Evolutionary conservation across 768 basidiomycete genomes (phyloP).

Genomic region (Amyloporia xantha): DNA sequence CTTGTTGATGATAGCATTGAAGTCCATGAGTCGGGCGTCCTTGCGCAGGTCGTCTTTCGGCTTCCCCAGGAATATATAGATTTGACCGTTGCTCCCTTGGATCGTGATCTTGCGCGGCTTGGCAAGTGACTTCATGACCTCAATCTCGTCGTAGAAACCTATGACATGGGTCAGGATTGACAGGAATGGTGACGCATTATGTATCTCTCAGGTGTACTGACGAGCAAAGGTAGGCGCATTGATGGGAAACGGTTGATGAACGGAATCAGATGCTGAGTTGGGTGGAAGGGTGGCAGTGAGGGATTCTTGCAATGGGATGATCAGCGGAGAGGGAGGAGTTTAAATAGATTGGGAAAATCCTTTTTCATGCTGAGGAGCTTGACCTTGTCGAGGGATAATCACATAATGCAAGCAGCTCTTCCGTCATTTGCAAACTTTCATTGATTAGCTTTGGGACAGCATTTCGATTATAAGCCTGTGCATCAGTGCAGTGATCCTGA

Average conservation of each 20-base stretch:
- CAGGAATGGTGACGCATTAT: no score
- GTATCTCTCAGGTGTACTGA: no score
- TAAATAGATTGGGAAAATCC: conserved; percentile 48
- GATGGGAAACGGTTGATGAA: conserved; percentile 75
- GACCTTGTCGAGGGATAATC: conserved; percentile 43
- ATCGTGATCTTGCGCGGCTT: conserved; percentile 89
- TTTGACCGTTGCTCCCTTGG: conserved; percentile 71
- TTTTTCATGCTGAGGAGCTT: conserved; percentile 42
- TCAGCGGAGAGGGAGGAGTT: conserved; percentile 54
- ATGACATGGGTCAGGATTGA: no score
- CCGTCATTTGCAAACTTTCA: conserved; percentile 55
- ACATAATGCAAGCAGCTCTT: conserved; percentile 62
- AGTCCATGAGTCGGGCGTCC: conserved; percentile 96
- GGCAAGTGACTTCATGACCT: conserved; percentile 87
- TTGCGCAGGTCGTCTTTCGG: conserved; percentile 97
- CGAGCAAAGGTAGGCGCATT: conserved; percentile 72
- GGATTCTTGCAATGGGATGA: conserved; percentile 91
- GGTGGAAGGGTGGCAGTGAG: conserved; percentile 86
- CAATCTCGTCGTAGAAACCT: conserved; percentile 82
- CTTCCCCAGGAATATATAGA: conserved; percentile 91
- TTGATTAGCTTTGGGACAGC: conserved; percentile 46
- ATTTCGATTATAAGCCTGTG: no score
- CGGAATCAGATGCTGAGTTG: conserved; percentile 49
- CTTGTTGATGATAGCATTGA: conserved; percentile 97
- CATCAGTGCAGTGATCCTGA: no score